Evolutionary conservation across 345 rosid species (phyloP).

Genomic region (Pelargonium nanum): DNA sequence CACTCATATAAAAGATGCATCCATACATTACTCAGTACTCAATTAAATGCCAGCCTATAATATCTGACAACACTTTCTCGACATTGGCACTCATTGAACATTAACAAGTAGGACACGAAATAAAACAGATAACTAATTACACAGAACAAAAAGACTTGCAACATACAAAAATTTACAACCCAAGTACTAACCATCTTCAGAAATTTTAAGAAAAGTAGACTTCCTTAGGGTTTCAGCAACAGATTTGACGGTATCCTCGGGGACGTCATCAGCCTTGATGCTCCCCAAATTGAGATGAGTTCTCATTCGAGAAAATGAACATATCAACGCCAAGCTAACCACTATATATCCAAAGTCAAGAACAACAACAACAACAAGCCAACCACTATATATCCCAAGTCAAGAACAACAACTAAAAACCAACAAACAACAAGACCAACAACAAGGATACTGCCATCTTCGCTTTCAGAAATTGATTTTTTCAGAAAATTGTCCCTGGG

Average conservation of each 20-base stretch:
- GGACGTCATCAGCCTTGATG: constrained; percentile 57
- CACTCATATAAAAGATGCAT: too few relatives aligned
- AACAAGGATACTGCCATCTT: constrained; percentile 71
- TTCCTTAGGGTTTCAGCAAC: constrained; percentile 73
- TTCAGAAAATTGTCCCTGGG: constrained; percentile 70
- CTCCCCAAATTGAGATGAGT: constrained; percentile 55
- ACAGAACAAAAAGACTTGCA: background rate
- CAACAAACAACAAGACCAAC: background rate
- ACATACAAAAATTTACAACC: background rate
- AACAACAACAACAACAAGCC: constrained; percentile 3
- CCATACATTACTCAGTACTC: too few relatives aligned
- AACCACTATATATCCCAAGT: background rate
- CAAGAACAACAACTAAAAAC: background rate
- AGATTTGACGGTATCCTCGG: constrained; percentile 60
- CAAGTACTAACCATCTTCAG: constrained; percentile 69
- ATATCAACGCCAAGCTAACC: constrained; percentile 82
- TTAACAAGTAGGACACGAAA: too few relatives aligned
- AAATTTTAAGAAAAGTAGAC: constrained; percentile 62
- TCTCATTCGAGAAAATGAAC: constrained; percentile 87
- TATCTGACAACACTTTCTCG: too few relatives aligned
- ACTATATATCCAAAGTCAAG: constrained; percentile 42
- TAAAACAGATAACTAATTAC: background rate
- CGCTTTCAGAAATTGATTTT: constrained; percentile 48
- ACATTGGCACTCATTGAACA: background rate
- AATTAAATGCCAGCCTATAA: too few relatives aligned